Percentiles rank a stretch among this genome's conserved stretches.
These are phyloP conservation scores for Penicillium egyptiacum DNA, from an alignment of 495 filamentous ascomycete species.

Conservation along the genomic window DNA sequence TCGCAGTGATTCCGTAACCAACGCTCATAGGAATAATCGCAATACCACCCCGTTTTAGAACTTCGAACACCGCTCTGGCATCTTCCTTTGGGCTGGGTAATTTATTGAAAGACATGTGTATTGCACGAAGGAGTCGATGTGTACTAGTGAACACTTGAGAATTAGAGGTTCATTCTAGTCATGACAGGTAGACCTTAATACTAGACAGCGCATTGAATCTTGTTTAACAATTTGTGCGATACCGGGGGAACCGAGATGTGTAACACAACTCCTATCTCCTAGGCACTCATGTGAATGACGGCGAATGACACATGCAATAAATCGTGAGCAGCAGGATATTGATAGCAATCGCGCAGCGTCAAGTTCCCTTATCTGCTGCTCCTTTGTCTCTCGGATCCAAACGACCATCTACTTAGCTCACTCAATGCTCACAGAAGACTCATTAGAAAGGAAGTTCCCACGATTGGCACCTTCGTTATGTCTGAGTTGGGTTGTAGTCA, in stretches of 20 bases:
- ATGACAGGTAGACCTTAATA: not conserved
- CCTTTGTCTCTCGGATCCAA: not conserved
- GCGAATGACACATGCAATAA: not conserved
- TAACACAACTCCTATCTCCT: not conserved
- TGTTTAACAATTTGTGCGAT: not conserved
- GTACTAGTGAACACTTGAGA: not conserved
- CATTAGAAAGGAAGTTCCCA: conserved; percentile 29
- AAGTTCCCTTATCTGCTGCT: not conserved
- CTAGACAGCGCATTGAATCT: not conserved
- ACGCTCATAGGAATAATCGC: conserved; percentile 29
- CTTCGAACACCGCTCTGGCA: conserved; percentile 24
- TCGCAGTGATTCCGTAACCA: conserved; percentile 28
- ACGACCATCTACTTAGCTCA: not conserved
- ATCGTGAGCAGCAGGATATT: not conserved
- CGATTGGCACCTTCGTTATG: conserved; percentile 16
- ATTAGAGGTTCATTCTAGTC: not conserved
- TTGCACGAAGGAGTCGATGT: not conserved
- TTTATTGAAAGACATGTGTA: not conserved
- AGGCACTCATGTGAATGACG: not conserved
- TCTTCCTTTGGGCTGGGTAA: conserved; percentile 9
- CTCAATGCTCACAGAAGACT: conserved; percentile 15
- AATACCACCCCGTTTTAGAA: conserved; percentile 24
- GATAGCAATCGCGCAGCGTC: not conserved
- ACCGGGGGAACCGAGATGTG: not conserved
- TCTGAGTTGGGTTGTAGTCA: conserved; percentile 24